Percentiles rank a stretch among this genome's conserved stretches.
Evolutionary conservation across 2,329 filamentous ascomycete genomes (phyloP).

Genomic region (Tolypocladium nubicola): DNA sequence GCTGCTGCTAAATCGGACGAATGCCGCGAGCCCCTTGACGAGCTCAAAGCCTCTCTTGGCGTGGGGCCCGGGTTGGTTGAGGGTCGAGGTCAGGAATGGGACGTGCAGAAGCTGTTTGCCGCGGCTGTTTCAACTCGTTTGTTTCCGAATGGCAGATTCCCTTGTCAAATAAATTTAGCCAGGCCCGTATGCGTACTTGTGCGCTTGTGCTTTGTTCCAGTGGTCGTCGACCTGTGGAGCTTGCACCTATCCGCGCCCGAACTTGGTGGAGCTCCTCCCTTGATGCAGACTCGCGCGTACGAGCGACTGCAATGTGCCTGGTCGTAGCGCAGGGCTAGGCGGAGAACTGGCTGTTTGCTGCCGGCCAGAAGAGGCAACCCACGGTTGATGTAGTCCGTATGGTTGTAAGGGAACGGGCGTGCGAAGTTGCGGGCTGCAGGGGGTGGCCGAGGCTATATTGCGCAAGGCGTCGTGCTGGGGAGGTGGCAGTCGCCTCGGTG

Average conservation of each 20-base stretch:
- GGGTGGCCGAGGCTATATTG: background rate
- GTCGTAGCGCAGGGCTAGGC: background rate
- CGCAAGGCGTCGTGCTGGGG: background rate
- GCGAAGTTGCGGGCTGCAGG: background rate
- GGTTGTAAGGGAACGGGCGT: background rate
- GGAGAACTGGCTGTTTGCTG: background rate
- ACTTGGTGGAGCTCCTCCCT: background rate
- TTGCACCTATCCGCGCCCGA: background rate
- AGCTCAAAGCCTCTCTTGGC: background rate
- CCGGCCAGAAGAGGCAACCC: background rate
- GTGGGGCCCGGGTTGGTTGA: background rate
- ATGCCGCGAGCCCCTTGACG: background rate
- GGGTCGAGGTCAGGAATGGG: background rate
- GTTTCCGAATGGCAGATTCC: background rate
- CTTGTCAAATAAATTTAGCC: background rate
- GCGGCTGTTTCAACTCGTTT: background rate
- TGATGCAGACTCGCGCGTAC: background rate
- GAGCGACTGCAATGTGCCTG: background rate
- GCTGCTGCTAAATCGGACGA: background rate
- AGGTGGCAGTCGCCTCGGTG: background rate
- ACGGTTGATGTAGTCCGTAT: background rate
- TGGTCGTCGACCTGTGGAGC: background rate
- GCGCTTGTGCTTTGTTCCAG: background rate
- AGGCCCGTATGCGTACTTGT: background rate
- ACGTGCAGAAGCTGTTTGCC: background rate